Conservation (phyloP, 257 asterid genomes). For the Forsythia suspensa region DNA sequence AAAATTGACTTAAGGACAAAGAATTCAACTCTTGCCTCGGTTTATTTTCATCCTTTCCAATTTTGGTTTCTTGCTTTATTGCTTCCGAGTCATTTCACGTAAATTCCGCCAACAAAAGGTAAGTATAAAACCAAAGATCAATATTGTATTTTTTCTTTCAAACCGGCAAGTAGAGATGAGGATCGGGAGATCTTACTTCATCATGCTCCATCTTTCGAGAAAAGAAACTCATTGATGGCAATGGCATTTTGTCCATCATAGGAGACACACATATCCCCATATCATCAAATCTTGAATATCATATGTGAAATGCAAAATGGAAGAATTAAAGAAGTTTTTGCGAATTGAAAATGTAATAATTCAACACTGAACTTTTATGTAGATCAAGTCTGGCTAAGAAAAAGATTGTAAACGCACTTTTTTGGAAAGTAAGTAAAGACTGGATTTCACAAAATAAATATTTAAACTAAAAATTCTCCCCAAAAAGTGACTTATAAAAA, state of each 20-base stretch:
- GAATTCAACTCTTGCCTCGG: no score
- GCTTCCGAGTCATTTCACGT: no score
- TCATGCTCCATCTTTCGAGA: slow-evolving; percentile 35
- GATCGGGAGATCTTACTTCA: slow-evolving; percentile 6
- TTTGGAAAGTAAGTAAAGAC: background rate
- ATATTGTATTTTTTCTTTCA: background rate
- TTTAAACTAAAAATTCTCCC: background rate
- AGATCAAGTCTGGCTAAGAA: background rate
- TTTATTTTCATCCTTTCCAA: no score
- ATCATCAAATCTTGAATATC: slow-evolving; percentile 37
- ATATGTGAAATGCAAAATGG: slow-evolving; percentile 11
- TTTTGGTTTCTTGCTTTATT: no score
- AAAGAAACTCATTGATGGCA: slow-evolving; percentile 38
- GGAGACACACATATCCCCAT: slow-evolving; percentile 39
- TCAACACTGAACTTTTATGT: background rate
- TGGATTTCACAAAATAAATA: background rate
- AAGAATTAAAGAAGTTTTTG: background rate
- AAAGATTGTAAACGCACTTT: background rate
- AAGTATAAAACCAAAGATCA: background rate
- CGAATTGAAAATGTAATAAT: background rate
- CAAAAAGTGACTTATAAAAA: background rate
- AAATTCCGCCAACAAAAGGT: background rate
- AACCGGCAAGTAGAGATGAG: background rate
- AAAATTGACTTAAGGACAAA: no score
- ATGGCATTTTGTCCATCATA: slow-evolving; percentile 44